Conservation (phyloP, 2,329 filamentous ascomycete species). For the Aspergillus felis region DNA sequence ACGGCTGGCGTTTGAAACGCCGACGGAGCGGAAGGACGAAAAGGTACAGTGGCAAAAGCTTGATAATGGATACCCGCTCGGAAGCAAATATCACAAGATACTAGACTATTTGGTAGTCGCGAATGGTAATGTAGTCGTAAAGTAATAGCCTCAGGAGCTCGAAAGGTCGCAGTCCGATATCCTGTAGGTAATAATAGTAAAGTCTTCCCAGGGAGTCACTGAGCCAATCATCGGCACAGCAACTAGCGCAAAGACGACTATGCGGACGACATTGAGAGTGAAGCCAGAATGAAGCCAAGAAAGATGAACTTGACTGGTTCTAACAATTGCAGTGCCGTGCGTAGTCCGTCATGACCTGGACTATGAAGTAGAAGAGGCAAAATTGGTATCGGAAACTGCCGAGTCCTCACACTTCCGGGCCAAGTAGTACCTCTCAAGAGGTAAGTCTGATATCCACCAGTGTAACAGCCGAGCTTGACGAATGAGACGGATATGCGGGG, state of each 20-base stretch:
- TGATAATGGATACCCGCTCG: not conserved
- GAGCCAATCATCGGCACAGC: not conserved
- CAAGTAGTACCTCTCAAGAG: not conserved
- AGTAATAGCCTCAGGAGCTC: not conserved
- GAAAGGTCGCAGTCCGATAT: not conserved
- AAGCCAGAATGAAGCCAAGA: not conserved
- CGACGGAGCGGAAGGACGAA: not conserved
- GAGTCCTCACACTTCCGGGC: not conserved
- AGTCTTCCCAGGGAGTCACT: not conserved
- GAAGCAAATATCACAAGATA: not conserved
- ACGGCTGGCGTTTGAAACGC: not conserved
- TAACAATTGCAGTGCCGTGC: not conserved
- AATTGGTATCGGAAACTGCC: not conserved
- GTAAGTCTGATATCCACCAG: not conserved
- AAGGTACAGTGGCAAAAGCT: not conserved
- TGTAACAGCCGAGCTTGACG: not conserved
- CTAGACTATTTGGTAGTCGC: not conserved
- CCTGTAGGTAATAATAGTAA: not conserved
- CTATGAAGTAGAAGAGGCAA: not conserved
- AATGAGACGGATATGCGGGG: not conserved
- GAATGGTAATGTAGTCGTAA: not conserved
- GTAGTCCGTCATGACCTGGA: not conserved
- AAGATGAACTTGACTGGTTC: not conserved
- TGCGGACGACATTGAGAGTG: not conserved
- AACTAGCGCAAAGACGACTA: not conserved